Percentiles rank a stretch among this genome's conserved stretches.
These are phyloP conservation scores for Astrephomene gubernaculifera DNA, from an alignment of 139 green algal genomes.

Conservation along the genomic window DNA sequence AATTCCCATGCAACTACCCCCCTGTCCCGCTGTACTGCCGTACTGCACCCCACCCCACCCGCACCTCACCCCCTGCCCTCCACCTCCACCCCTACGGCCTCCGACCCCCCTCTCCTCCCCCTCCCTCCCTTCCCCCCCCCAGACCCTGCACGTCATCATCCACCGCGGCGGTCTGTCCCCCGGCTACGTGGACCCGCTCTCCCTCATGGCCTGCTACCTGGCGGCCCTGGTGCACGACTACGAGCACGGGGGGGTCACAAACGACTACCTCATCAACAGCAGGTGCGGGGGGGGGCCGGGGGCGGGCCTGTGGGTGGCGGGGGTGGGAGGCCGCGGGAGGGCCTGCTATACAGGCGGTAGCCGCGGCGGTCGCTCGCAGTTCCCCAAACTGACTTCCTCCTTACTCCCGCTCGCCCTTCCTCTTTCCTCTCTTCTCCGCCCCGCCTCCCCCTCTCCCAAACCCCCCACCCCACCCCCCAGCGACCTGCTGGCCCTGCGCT, in stretches of 20 bases:
- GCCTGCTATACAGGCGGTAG: no score
- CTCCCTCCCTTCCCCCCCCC: neutral
- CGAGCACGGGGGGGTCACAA: conserved; percentile 64
- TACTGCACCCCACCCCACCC: neutral
- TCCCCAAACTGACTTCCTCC: neutral
- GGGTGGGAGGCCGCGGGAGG: no score
- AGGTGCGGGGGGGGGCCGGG: neutral
- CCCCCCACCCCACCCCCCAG: conserved; percentile 55
- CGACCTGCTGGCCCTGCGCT: conserved; percentile 51
- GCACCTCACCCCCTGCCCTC: neutral
- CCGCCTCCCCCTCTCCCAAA: neutral
- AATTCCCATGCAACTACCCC: no score
- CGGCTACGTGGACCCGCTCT: conserved; percentile 61
- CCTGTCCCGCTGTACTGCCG: neutral
- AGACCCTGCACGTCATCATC: conserved; percentile 63
- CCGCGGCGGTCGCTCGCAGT: neutral
- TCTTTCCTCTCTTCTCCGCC: neutral
- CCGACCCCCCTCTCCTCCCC: neutral
- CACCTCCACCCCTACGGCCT: neutral
- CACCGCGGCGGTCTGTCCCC: conserved; percentile 43
- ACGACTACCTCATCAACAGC: conserved; percentile 69
- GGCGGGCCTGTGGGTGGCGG: neutral
- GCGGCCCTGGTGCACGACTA: conserved; percentile 54
- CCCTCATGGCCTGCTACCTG: conserved; percentile 60
- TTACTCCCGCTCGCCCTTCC: neutral